Percentiles rank a stretch among this genome's conserved stretches.
Conservation (phyloP, 305 asterid genomes). For the Fraxinus velutina region DNA sequence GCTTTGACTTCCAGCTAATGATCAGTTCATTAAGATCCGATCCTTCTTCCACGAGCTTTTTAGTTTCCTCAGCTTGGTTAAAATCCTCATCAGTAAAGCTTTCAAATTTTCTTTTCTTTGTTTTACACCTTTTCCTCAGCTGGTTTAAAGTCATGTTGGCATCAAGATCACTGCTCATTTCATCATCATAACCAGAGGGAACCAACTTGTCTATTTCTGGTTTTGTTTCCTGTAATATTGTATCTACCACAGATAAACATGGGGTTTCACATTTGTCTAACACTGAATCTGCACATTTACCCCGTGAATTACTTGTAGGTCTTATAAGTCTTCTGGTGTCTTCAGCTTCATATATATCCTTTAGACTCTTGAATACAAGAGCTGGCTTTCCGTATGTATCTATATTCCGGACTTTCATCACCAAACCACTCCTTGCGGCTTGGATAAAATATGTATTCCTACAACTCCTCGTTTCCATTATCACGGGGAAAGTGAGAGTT, state of each 20-base stretch:
- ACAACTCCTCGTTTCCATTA: slow-evolving; percentile 56
- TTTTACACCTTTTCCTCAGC: slow-evolving; percentile 30
- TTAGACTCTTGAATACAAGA: slow-evolving; percentile 37
- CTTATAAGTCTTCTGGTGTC: slow-evolving; percentile 28
- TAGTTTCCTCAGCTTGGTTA: slow-evolving; percentile 7
- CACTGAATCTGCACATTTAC: slow-evolving; percentile 13
- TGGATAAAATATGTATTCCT: slow-evolving; percentile 43
- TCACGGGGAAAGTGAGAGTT: slow-evolving; percentile 19
- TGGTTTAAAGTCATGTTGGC: slow-evolving; percentile 30
- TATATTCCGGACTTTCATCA: slow-evolving; percentile 37
- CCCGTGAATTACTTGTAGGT: not conserved
- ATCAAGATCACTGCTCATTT: slow-evolving; percentile 6
- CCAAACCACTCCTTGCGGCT: slow-evolving; percentile 44
- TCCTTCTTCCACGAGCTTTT: slow-evolving; percentile 29
- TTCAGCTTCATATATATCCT: slow-evolving; percentile 45
- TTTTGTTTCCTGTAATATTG: slow-evolving; percentile 34
- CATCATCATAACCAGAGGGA: slow-evolving; percentile 28
- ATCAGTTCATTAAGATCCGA: slow-evolving; percentile 37
- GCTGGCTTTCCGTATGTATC: slow-evolving; percentile 42
- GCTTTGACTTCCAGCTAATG: slow-evolving; percentile 28
- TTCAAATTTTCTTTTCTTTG: slow-evolving; percentile 36
- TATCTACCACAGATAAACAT: slow-evolving; percentile 32
- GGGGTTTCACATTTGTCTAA: slow-evolving; percentile 30
- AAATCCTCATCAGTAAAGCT: not conserved
- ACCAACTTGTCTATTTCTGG: slow-evolving; percentile 27